These are phyloP conservation scores for Aspergillus mulundensis DNA, from an alignment of 495 filamentous ascomycete species.

Conservation along the genomic window DNA sequence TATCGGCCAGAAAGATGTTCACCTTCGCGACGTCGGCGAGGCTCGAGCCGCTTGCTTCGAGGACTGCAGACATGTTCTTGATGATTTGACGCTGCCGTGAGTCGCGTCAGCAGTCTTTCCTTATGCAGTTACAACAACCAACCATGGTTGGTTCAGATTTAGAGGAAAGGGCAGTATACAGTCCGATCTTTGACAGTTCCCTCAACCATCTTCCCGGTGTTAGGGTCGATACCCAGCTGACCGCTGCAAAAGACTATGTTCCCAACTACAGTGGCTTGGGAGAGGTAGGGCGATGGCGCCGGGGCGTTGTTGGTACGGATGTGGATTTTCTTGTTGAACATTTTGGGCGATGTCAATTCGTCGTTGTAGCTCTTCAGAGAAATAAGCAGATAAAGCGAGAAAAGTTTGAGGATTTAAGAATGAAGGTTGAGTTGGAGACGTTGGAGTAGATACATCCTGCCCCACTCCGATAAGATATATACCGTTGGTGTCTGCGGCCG, in stretches of 20 bases:
- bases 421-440: background rate
- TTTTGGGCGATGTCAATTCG: background rate
- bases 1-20: slow-evolving; percentile 65
- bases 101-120: background rate
- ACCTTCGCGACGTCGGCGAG: slow-evolving; percentile 64
- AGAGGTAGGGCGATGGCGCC: slow-evolving; percentile 38
- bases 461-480: background rate
- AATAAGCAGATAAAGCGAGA: background rate
- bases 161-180: slow-evolving; percentile 28
- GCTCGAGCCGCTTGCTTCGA: slow-evolving; percentile 59
- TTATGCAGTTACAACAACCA: too few relatives aligned
- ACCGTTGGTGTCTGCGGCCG: too few relatives aligned
- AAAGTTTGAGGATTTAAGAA: background rate
- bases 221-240: slow-evolving; percentile 47
- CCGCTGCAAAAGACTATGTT: slow-evolving; percentile 45
- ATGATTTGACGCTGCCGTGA: slow-evolving; percentile 43
- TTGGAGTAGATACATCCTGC: background rate
- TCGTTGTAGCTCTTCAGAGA: background rate
- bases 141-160: too few relatives aligned
- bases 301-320: slow-evolving; percentile 36
- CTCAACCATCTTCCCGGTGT: slow-evolving; percentile 45
- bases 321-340: slow-evolving; percentile 17
- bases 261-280: slow-evolving; percentile 41
- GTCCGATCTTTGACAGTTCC: slow-evolving; percentile 53
- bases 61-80: slow-evolving; percentile 60